Conservation (phyloP, 2,329 filamentous ascomycete species). For the Alternaria rosae region DNA sequence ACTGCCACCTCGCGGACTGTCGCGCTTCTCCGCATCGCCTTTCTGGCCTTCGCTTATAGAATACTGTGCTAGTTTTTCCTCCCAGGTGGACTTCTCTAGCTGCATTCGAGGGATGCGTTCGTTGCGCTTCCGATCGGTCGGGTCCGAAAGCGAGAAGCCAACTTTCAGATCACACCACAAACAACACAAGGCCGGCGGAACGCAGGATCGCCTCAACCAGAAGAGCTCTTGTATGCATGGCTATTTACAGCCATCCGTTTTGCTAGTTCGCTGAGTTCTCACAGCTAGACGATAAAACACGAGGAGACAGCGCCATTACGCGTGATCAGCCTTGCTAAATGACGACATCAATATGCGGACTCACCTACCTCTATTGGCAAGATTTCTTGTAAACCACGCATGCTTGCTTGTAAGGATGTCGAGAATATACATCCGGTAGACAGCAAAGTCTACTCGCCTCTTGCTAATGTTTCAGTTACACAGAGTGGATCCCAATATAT, state of each 20-base stretch:
- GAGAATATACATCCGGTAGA: neutral
- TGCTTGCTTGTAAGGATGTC: neutral
- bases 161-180: neutral
- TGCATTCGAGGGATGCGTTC: neutral
- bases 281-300: neutral
- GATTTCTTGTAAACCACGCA: neutral
- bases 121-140: slow-evolving; percentile 1
- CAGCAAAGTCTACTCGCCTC: neutral
- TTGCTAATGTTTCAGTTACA: neutral
- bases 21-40: neutral
- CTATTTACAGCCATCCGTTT: neutral
- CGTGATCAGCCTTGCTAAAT: neutral
- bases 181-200: too few relatives aligned
- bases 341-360: neutral
- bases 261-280: neutral
- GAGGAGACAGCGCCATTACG: neutral
- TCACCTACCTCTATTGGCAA: neutral
- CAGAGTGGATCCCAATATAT: neutral
- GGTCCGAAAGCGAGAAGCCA: neutral
- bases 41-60: neutral
- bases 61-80: neutral
- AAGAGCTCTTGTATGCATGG: neutral
- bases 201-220: neutral
- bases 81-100: neutral
- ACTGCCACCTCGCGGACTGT: neutral